Base-by-base conservation (phyloP, 2,329 filamentous ascomycete genomes). In the Dendryphion nanum region DNA sequence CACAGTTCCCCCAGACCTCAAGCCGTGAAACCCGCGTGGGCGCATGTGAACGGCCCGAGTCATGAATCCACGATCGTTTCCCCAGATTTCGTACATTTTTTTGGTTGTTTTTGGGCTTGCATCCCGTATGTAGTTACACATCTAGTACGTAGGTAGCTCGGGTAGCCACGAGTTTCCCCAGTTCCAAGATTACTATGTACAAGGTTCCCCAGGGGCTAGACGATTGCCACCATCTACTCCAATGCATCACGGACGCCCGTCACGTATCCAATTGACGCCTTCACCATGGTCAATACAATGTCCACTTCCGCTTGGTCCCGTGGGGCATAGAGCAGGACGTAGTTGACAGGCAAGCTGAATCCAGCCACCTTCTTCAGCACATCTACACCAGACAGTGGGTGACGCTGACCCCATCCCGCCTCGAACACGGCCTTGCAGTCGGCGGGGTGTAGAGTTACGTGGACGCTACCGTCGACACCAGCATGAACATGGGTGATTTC, bases 231-330 rank as follows among this genome's bases (percentile, higher is more conserved):
- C n/a, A n/a, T n/a, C n/a, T 53, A 46, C 35, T 45, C 49, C 45
- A 51, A 45, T 14, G 14, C 17, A 15, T 47, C 46, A 15, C 39
- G 38, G 4, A 34, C 41, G 13, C 41, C 33, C 19, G 46, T 37
- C 50, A 51, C 53, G 41, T 40, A 49, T n/a, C 30, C 30, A 33
- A 51, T 42, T 16, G 48, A 38, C 13, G 49, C 44, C 38, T 35
- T 49, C 12, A 51, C 41, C 7, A 49, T 45, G 10, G 32, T 23
- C 19, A 51, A 31, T 6, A 23, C 42, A 20, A 47, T 39, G 14
- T 55, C 46, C 6, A 56, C n/a, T 36, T 56, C 54, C 39, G 45
- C 41, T 17, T 48, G 41, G 32, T 50, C 37, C 33, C 52, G 43
- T 29, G 52, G 50, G 40, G 50, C 50, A 45, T 48, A 52, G 13